Conservation (phyloP, 768 basidiomycete species). For the Lanmaoa rubissima region DNA sequence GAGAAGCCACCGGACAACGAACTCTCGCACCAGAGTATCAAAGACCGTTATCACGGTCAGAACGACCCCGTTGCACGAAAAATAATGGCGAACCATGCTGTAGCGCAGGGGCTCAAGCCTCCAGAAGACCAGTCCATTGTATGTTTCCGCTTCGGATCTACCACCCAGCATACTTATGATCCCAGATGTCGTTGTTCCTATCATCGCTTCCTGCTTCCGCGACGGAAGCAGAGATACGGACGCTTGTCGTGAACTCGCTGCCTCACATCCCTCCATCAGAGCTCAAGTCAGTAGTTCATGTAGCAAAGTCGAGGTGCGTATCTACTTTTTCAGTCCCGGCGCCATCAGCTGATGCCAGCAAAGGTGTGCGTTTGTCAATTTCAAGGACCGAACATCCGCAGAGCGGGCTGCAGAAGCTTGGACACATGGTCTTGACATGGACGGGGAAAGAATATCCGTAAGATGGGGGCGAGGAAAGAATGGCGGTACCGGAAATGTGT, state of each 20-base stretch:
- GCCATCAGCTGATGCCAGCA: background rate
- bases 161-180: background rate
- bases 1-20: slow-evolving; percentile 85
- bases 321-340: background rate
- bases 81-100: slow-evolving; percentile 79
- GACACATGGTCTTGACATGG: slow-evolving; percentile 87
- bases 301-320: slow-evolving; percentile 72
- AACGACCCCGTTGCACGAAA: slow-evolving; percentile 95
- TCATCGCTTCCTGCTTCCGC: slow-evolving; percentile 69
- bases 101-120: slow-evolving; percentile 76
- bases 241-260: slow-evolving; percentile 65
- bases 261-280: slow-evolving; percentile 61
- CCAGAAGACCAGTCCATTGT: slow-evolving; percentile 89
- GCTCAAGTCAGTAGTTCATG: slow-evolving; percentile 82
- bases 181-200: slow-evolving; percentile 82
- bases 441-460: slow-evolving; percentile 67
- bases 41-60: slow-evolving; percentile 89
- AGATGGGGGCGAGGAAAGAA: slow-evolving; percentile 87
- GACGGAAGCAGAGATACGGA: slow-evolving; percentile 73
- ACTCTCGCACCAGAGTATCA: slow-evolving; percentile 87
- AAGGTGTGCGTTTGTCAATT: slow-evolving; percentile 96
- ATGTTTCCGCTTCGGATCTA: slow-evolving; percentile 34
- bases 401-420: slow-evolving; percentile 88
- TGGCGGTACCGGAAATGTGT: slow-evolving; percentile 34
- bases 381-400: slow-evolving; percentile 76